Conservation (phyloP, 1,284 basidiomycete genomes). For the Caloboletus inedulis region DNA sequence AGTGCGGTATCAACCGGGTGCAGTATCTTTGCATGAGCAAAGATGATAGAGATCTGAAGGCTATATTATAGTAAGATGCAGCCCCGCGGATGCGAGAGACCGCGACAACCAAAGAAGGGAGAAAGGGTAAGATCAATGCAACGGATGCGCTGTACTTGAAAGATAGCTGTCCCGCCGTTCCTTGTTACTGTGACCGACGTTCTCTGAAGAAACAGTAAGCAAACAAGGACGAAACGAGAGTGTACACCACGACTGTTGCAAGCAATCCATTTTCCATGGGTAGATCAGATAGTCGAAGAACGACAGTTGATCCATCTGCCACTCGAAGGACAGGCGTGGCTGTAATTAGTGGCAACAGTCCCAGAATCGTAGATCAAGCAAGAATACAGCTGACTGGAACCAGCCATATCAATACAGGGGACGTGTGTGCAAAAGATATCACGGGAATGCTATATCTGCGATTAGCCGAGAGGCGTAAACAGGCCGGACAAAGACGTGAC, state of each 20-base stretch:
- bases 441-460: not conserved
- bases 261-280: not conserved
- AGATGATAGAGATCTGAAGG: constrained; percentile 3
- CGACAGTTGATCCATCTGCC: not conserved
- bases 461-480: not conserved
- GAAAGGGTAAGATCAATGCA: not conserved
- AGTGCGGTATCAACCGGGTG: constrained; percentile 1
- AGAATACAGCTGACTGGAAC: not conserved
- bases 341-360: not conserved
- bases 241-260: not conserved
- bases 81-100: constrained; percentile 9
- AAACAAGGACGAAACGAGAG: not conserved
- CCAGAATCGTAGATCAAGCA: not conserved
- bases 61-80: not conserved
- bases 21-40: constrained; percentile 6
- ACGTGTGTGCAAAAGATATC: constrained; percentile 2
- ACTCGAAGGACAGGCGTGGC: not conserved
- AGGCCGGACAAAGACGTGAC: not conserved
- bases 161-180: not conserved
- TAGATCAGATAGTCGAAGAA: not conserved
- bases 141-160: not conserved
- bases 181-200: not conserved
- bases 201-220: not conserved
- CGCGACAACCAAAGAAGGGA: not conserved
- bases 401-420: not conserved